Conservation (phyloP, 805 yeast species). For the Starmerella gropengiesseri region DNA sequence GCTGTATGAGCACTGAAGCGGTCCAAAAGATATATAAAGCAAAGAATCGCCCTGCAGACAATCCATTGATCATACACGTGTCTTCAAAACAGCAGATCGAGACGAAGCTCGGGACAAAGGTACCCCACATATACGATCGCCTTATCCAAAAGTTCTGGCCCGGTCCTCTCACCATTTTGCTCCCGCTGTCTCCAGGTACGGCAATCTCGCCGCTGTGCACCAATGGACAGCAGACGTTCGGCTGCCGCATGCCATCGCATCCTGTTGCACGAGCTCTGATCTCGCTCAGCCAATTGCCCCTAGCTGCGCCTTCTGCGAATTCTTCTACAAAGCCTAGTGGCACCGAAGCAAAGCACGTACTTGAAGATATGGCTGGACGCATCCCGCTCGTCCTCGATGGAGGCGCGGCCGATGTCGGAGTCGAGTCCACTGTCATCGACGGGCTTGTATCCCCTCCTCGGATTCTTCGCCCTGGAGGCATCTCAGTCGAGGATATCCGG, state of each 20-base stretch:
- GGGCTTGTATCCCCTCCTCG: conserved; percentile 79
- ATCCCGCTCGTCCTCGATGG: conserved; percentile 87
- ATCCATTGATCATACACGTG: conserved; percentile 85
- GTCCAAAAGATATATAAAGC: conserved; percentile 73
- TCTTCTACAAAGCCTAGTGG: conserved; percentile 94
- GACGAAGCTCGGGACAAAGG: conserved; percentile 43
- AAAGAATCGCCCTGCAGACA: conserved; percentile 89
- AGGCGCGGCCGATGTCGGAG: conserved; percentile 78
- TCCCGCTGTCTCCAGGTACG: conserved; percentile 41
- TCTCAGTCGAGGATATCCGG: conserved; percentile 64
- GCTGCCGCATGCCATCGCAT: conserved; percentile 79
- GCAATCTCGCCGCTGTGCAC: conserved; percentile 64
- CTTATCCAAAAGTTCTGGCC: conserved; percentile 79
- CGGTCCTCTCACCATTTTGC: conserved; percentile 80
- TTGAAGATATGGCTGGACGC: conserved; percentile 61
- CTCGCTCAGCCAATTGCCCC: conserved; percentile 69
- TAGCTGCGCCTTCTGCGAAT: conserved; percentile 97
- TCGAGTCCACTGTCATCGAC: conserved; percentile 89
- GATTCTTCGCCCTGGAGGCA: conserved; percentile 89
- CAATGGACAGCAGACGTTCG: conserved; percentile 80
- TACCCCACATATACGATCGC: conserved; percentile 59
- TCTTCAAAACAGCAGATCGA: conserved; percentile 65
- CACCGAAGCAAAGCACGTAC: conserved; percentile 77
- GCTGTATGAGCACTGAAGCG: conserved; percentile 61
- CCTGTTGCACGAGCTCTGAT: conserved; percentile 86